Conservation (phyloP, 140 eudicot species). For the Oenanthe javanica region DNA sequence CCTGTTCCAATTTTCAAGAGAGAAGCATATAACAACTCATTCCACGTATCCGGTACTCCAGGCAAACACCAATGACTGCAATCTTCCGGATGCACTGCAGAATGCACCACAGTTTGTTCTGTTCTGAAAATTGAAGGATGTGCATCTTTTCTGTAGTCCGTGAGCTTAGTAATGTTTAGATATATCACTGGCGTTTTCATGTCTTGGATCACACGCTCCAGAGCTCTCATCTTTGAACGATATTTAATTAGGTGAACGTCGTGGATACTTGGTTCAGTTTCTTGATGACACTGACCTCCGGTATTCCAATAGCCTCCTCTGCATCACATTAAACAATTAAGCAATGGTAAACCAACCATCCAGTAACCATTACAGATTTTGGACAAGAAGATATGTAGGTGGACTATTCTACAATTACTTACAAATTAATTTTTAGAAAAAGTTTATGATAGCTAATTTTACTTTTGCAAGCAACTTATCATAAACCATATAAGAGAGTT, state of each 20-base stretch:
- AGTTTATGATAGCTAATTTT: neutral
- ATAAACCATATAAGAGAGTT: neutral
- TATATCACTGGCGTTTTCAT: slow-evolving; percentile 74
- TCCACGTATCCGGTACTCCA: slow-evolving; percentile 96
- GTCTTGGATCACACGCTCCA: slow-evolving; percentile 43
- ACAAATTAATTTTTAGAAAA: neutral
- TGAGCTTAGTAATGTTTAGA: slow-evolving; percentile 78
- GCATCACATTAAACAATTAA: slow-evolving; percentile 21
- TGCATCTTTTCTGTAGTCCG: slow-evolving; percentile 86
- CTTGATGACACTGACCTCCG: slow-evolving; percentile 95
- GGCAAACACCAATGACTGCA: slow-evolving; percentile 99
- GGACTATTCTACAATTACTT: neutral
- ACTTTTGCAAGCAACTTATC: neutral
- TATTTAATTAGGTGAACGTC: slow-evolving; percentile 50
- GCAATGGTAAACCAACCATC: neutral
- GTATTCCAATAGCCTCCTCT: slow-evolving; percentile 97
- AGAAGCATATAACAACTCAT: slow-evolving; percentile 81
- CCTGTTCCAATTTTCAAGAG: slow-evolving; percentile 50
- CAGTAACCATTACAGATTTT: neutral
- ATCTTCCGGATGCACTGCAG: slow-evolving; percentile 65
- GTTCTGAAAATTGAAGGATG: slow-evolving; percentile 86
- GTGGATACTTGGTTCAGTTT: slow-evolving; percentile 69
- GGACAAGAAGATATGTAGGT: neutral
- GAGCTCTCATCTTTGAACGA: slow-evolving; percentile 77
- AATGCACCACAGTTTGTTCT: slow-evolving; percentile 25